A percentile compares a stretch with the other conserved stretches of the same genome.
These are phyloP conservation scores for Symbiodinium natans DNA, from an alignment of 73 alveolate species.

Conservation along the genomic window DNA sequence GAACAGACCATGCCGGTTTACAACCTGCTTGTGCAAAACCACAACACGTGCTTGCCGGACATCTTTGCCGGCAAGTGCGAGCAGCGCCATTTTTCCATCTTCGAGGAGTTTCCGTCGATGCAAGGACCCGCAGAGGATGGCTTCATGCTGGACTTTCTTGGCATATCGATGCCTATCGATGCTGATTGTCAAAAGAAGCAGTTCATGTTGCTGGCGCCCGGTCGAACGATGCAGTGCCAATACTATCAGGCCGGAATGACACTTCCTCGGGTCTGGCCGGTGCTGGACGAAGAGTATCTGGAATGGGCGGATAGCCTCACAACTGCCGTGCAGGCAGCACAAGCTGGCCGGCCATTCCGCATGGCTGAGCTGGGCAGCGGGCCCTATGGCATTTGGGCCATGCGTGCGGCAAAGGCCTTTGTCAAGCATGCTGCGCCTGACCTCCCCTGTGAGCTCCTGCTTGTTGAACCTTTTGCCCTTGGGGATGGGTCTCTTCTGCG, in stretches of 20 bases:
- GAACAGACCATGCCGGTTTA: background rate
- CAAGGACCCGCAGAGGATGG: background rate
- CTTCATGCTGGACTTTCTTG: background rate
- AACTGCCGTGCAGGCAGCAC: constrained; percentile 22
- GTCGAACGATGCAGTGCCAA: background rate
- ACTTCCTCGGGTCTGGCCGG: constrained; percentile 39
- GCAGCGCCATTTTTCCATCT: background rate
- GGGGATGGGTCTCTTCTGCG: background rate
- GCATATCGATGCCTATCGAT: background rate
- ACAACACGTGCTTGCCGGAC: background rate
- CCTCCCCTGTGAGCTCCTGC: background rate
- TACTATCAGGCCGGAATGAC: background rate
- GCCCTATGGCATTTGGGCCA: constrained; percentile 61
- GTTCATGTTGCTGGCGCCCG: background rate
- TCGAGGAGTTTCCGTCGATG: background rate
- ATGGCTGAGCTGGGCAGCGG: constrained; percentile 71
- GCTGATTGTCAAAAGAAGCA: background rate
- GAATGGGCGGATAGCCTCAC: constrained; percentile 62
- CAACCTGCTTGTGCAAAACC: background rate
- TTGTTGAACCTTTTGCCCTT: background rate
- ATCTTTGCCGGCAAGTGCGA: constrained; percentile 8
- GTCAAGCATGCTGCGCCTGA: background rate
- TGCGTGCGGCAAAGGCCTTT: constrained; percentile 30
- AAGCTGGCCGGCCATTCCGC: constrained; percentile 24
- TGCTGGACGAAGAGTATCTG: constrained; percentile 61